These are phyloP conservation scores for Ensete glaucum DNA, from an alignment of 176 grass and related monocot genomes.

Conservation along the genomic window DNA sequence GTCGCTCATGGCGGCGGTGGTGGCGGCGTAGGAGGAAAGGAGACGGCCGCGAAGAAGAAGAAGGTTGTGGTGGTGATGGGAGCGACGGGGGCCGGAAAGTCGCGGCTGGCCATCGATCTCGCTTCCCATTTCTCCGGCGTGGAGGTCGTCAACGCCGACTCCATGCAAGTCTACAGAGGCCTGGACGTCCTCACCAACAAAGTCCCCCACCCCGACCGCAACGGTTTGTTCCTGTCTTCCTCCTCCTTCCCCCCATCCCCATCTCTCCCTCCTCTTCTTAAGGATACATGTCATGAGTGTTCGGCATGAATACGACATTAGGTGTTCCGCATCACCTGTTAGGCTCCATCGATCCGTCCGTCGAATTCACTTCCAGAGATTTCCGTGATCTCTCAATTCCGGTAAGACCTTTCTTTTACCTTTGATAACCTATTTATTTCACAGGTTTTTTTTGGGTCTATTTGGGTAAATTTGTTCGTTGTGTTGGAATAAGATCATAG, in stretches of 20 bases:
- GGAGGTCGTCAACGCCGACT: constrained; percentile 81
- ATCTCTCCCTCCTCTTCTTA: neutral
- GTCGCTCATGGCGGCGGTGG: neutral
- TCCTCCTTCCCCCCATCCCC: neutral
- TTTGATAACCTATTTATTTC: neutral
- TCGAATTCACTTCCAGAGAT: constrained; percentile 71
- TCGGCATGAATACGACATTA: constrained; percentile 14
- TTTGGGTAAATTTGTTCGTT: neutral
- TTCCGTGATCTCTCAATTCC: constrained; percentile 56
- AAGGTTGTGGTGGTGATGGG: constrained; percentile 90
- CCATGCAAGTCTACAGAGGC: constrained; percentile 84
- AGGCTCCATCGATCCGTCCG: constrained; percentile 55
- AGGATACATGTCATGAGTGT: neutral
- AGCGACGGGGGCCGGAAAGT: constrained; percentile 84
- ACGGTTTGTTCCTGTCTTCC: constrained; percentile 30
- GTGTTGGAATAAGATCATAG: constrained; percentile 40
- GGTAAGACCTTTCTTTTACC: constrained; percentile 16
- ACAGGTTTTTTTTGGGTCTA: neutral
- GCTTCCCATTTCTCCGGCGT: constrained; percentile 50
- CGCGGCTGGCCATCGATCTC: constrained; percentile 77
- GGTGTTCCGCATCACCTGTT: constrained; percentile 80
- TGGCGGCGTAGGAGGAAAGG: neutral
- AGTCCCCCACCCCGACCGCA: constrained; percentile 53
- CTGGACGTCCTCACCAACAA: constrained; percentile 92
- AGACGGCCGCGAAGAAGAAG: neutral